These are phyloP conservation scores for Colletotrichum coccodes DNA, from an alignment of 2,329 filamentous ascomycete species.

Conservation along the genomic window DNA sequence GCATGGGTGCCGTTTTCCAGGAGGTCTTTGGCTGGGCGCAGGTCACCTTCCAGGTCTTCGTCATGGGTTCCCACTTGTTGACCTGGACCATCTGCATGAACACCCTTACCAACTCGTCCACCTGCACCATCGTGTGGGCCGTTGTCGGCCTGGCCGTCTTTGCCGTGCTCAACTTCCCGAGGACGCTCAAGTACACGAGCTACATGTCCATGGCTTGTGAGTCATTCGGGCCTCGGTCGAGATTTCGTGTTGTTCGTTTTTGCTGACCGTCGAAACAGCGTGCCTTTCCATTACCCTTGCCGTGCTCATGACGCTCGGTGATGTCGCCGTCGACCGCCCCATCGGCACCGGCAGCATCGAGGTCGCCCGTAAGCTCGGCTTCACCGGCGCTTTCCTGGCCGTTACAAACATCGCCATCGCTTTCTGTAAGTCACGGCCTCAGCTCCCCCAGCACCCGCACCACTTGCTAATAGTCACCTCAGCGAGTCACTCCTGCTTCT, in stretches of 20 bases:
- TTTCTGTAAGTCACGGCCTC: constrained; percentile 56
- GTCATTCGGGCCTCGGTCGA: neutral
- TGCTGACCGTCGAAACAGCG: constrained; percentile 40
- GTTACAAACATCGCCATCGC: constrained; percentile 75
- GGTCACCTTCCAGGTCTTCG: constrained; percentile 71
- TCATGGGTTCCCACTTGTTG: constrained; percentile 76
- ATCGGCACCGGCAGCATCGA: constrained; percentile 47
- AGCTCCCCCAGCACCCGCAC: rapidly evolving
- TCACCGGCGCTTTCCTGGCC: constrained; percentile 65
- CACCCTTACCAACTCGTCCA: constrained; percentile 66
- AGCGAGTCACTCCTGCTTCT: constrained; percentile 74
- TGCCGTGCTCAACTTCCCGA: constrained; percentile 67
- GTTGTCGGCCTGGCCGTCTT: constrained; percentile 69
- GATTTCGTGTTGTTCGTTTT: neutral
- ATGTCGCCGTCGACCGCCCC: constrained; percentile 60
- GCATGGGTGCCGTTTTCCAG: constrained; percentile 63
- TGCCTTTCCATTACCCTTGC: constrained; percentile 71
- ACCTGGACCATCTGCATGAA: constrained; percentile 76
- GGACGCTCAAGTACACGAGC: constrained; percentile 71
- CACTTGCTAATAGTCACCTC: neutral
- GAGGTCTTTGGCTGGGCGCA: constrained; percentile 70
- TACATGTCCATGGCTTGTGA: constrained; percentile 68
- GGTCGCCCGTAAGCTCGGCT: constrained; percentile 48
- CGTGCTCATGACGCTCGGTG: constrained; percentile 72
- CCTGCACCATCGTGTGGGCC: constrained; percentile 73